phyloP scores from a whole-genome alignment of 768 basidiomycete species.

The Lactifluus piperatus region DNA sequence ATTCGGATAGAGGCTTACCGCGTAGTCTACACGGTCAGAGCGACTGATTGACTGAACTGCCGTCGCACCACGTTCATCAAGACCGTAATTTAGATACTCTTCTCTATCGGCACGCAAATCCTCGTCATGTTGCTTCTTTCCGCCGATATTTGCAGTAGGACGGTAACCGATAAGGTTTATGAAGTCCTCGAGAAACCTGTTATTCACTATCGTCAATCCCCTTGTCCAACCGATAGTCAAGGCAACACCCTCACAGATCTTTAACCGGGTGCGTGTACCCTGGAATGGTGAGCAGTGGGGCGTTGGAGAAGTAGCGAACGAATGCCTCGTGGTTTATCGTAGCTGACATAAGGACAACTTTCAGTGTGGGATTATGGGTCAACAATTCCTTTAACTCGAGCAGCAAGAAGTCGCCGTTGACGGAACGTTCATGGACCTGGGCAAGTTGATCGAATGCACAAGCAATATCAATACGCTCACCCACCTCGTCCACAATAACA shows the following conservation, averaged over 20 bases:
- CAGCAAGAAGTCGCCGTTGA: conserved; percentile 85
- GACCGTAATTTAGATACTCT: conserved; percentile 40
- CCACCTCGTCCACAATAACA: conserved; percentile 84
- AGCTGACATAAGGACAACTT: conserved; percentile 87
- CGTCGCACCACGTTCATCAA: conserved; percentile 42
- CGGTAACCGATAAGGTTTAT: conserved; percentile 10
- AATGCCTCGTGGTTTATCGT: conserved; percentile 91
- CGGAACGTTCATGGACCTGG: conserved; percentile 85
- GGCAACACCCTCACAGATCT: conserved; percentile 45
- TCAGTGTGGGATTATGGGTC: conserved; percentile 51
- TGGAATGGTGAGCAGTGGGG: conserved; percentile 77
- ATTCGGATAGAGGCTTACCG: conserved; percentile 33
- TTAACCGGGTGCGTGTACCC: conserved; percentile 73
- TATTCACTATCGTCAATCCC: not conserved
- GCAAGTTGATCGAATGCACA: not conserved
- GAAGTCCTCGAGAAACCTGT: conserved; percentile 19
- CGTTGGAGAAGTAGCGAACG: conserved; percentile 69
- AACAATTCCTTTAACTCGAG: conserved; percentile 76
- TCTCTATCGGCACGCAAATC: conserved; percentile 20
- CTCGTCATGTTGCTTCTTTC: conserved; percentile 14
- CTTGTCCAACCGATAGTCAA: not conserved
- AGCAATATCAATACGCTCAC: conserved; percentile 6
- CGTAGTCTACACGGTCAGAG: conserved; percentile 64
- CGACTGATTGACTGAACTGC: conserved; percentile 53
- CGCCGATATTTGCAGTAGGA: not conserved